Base-by-base conservation (phyloP, 208 protist species). In the Wallacemonas sp. region DNA sequence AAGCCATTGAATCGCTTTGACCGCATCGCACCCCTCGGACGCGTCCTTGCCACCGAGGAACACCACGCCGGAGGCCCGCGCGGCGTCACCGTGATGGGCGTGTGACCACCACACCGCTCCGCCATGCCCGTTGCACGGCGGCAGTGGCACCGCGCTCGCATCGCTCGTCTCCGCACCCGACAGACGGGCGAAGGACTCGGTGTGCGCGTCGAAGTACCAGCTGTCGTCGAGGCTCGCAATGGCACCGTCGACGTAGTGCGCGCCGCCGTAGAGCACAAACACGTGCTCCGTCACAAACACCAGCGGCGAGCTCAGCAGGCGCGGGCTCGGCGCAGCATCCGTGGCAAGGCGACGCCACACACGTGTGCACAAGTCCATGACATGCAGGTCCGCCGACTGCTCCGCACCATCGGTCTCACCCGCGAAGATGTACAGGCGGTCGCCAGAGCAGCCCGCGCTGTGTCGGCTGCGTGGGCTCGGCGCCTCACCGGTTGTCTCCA, bases 41-140 rank as follows among this genome's bases (percentile, higher is more conserved):
- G 74, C 57, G 56, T 92, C 76, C 56, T 92, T 92, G 33, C 85
- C 85, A 27, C 81, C 85, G 12, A 88, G 60, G 75, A 92, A 92
- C 17, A 81, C 61, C 0, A 68, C 80, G 23, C 55, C 38, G 58
- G 48, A 33, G 1, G 76, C 24, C n/a, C n/a, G n/a, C 48, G 74
- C 55, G 29, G 68, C 74, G 23, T 72, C 76, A 17, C 49, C 67
- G 48, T 82, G 21, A 24, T 4, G 16, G 16, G 41, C 16, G 41
- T n/a, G 34, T 16, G 34, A 38, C 36, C n/a, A 63, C 39, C 17
- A 39, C n/a, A n/a, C n/a, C n/a, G n/a, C n/a, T n/a, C 65, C 65
- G 24, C 49, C 3, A 34, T 72, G 66, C 3, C 66, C 66, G 46
- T 65, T 72, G 56, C 56, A 65, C 19, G 36, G 33, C 4, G 54